phyloP scores from a whole-genome alignment of 345 rosid genomes.

The Kandelia obovata region DNA sequence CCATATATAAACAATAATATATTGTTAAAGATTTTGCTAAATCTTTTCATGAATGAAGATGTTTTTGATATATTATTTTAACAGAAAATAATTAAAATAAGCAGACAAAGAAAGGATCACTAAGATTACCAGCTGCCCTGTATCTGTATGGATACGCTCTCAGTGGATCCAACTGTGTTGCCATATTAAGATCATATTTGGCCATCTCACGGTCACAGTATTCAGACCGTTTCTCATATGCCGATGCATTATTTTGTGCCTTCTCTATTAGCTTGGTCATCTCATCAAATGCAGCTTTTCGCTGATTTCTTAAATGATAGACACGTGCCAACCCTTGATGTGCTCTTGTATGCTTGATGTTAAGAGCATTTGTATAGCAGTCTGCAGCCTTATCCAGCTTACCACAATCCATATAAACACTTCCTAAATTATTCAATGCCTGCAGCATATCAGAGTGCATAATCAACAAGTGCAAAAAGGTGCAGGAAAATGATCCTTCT shows the following conservation, averaged over 20 bases:
- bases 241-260: conserved; percentile 68
- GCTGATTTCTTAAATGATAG: conserved; percentile 56
- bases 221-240: conserved; percentile 91
- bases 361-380: conserved; percentile 76
- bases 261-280: conserved; percentile 85
- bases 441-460: conserved; percentile 24
- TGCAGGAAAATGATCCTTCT: no score
- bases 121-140: conserved; percentile 83
- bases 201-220: conserved; percentile 82
- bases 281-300: conserved; percentile 79
- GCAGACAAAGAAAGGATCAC: not conserved
- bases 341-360: conserved; percentile 88
- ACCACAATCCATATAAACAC: conserved; percentile 69
- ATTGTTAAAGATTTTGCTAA: no score
- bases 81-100: not conserved
- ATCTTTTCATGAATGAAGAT: no score
- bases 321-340: conserved; percentile 97
- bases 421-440: conserved; percentile 93
- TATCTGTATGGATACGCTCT: conserved; percentile 97
- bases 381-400: conserved; percentile 73
- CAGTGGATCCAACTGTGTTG: conserved; percentile 75
- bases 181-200: conserved; percentile 76
- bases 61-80: no score
- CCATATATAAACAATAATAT: no score
- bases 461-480: not conserved